These are phyloP conservation scores for Beverwykella pulmonaria DNA, from an alignment of 495 filamentous ascomycete genomes.

Conservation along the genomic window DNA sequence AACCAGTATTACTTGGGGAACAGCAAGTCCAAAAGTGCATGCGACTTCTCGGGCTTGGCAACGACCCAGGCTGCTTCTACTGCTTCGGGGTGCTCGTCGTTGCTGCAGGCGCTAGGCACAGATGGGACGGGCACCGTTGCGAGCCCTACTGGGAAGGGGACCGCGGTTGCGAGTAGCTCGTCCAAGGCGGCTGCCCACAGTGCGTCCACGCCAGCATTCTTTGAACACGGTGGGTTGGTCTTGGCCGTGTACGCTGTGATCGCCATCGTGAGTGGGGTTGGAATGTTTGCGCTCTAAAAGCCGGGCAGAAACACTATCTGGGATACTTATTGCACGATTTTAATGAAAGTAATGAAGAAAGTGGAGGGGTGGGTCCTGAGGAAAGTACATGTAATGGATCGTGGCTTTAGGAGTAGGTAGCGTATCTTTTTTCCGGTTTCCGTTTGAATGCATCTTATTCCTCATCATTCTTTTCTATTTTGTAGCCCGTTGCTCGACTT, in stretches of 20 bases:
- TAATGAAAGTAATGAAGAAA: too few species aligned
- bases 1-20: constrained; percentile 73
- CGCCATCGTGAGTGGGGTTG: constrained; percentile 67
- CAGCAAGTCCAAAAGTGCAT: constrained; percentile 64
- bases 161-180: constrained; percentile 44
- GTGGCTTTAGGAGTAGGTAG: too few species aligned
- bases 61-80: constrained; percentile 45
- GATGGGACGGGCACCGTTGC: constrained; percentile 66
- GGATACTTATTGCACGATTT: too few species aligned
- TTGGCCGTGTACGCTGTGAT: constrained; percentile 68
- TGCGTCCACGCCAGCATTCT: constrained; percentile 53
- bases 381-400: too few species aligned
- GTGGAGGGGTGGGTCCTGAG: too few species aligned
- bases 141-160: constrained; percentile 40
- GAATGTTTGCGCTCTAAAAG: constrained; percentile 73
- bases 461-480: too few species aligned
- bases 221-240: constrained; percentile 65
- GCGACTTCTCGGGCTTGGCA: constrained; percentile 74
- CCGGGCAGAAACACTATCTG: not conserved
- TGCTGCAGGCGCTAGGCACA: constrained; percentile 63
- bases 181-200: constrained; percentile 47
- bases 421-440: too few species aligned
- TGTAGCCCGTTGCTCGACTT: too few species aligned
- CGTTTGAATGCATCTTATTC: too few species aligned
- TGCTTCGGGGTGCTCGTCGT: constrained; percentile 52